Base-by-base conservation (phyloP, 192 early-diverging fungal species). In the Phycomyces nitens region DNA sequence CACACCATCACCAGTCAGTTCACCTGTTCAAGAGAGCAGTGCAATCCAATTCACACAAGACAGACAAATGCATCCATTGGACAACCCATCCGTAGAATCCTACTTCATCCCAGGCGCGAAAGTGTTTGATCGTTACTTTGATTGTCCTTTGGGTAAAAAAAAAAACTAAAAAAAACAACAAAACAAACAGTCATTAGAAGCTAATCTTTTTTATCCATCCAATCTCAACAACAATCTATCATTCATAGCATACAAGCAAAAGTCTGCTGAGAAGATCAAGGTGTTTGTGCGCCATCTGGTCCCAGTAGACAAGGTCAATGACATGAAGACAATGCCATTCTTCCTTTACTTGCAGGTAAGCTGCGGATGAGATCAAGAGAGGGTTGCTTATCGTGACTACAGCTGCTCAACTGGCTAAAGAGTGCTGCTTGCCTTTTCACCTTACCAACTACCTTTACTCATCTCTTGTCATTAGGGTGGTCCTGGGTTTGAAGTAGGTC, bases 101-200 rank as follows among this genome's bases (percentile, higher is more conserved):
- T 85, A 76, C 52, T 51, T 61, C 14, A 74, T 85, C 22, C 63
- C 79, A 34, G 83, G 83, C n/a, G 83, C 79, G 27, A 73, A 66
- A 42, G 83, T 83, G n/a, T 79, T 65, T 66, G 83, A 85, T 50
- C 77, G 81, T 53, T 85, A 77, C 70, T 85, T 85, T 41, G 74
- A 81, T 60, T 77, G 76, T 22, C 83, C 83, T 15, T 73, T 85
- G 42, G 75, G 82, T 74, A 76, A 64, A 9, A 7, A n/a, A 1
- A 18, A 3, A 27, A 26, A 26, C 11, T n/a, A n/a, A 26, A 29
- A 16, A 6, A 26, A 55, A n/a, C 23, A 55, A 56, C 5, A 29
- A 15, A 39, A 56, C n/a, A 21, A 3, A 56, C 26, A 56, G 20
- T 56, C 24, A 18, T 18, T 0, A 14, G 14, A 49, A 34, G 12